Evolutionary conservation across 2,329 filamentous ascomycete genomes (phyloP), one percentile per base, ranked within the genome.

Genomic region (Fusarium sp.): DNA sequence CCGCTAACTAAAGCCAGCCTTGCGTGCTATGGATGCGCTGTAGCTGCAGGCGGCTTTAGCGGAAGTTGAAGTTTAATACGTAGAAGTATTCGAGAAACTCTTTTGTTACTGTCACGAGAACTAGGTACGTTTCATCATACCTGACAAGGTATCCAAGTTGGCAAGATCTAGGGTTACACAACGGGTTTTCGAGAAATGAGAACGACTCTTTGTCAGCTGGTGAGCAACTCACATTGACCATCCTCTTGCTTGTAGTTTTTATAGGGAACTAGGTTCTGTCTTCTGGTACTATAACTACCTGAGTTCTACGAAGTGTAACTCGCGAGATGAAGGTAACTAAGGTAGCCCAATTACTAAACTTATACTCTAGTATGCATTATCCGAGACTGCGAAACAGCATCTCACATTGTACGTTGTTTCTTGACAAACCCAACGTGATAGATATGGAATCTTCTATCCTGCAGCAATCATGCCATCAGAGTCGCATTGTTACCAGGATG

Each of bases 401-500:
- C 19, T 19, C 19, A 19, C 9, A 28, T 34, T 55, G 28, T 39
- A 50, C n/a, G 31, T 46, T 35, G 31, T 36, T 7, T 41, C 39
- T 32, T 41, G 12, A 11, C n/a, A 13, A 51, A 45, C 22, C n/a
- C 19, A 56, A 25, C 9, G 13, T 26, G 22, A 40, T n/a, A 31
- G 12, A 34, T 34, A 28, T 10, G 9, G 9, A 28, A 41, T n/a
- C 22, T 7, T 19, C 19, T 25, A 29, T 53, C 38, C 53, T 29
- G n/a, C 54, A 60, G 13, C 28, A 60, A 65, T 60, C 63, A 56
- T 57, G 54, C 62, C 58, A 59, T 56, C 24, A 53, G 52, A 60
- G 63, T 66, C 40, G 41, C 13, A 56, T 52, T 50, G 24, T 31
- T 40, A 50, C 53, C 22, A 29, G 53, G 46, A 44, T 29, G 26